Evolutionary conservation across 176 grass and related monocot genomes (phyloP).

Genomic region (Avena eriantha): DNA sequence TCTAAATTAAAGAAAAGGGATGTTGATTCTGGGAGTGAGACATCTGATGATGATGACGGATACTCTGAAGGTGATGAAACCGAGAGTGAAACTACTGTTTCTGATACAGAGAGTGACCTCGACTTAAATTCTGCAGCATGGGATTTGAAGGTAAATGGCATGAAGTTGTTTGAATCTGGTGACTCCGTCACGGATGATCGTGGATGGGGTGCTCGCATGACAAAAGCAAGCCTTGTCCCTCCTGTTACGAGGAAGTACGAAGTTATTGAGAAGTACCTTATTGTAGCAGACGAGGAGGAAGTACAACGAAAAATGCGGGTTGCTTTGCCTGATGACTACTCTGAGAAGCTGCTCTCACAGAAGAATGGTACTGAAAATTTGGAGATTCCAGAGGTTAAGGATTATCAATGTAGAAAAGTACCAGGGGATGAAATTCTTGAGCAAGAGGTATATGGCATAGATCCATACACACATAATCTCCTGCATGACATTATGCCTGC

Average conservation of each 20-base stretch:
- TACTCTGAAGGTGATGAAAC: slow-evolving; percentile 88
- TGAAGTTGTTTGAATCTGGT: slow-evolving; percentile 62
- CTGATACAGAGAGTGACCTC: slow-evolving; percentile 90
- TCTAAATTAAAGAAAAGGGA: slow-evolving; percentile 95
- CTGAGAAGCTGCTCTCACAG: slow-evolving; percentile 87
- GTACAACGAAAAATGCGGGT: slow-evolving; percentile 90
- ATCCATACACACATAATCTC: slow-evolving; percentile 99
- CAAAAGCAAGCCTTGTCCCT: slow-evolving; percentile 97
- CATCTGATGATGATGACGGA: slow-evolving; percentile 85
- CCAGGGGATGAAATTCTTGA: slow-evolving; percentile 86
- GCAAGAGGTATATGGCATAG: slow-evolving; percentile 99
- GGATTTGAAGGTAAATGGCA: slow-evolving; percentile 66
- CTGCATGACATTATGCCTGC: slow-evolving; percentile 88
- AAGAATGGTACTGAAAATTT: slow-evolving; percentile 88
- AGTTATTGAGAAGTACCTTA: slow-evolving; percentile 91
- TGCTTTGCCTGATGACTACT: slow-evolving; percentile 92
- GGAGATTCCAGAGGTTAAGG: slow-evolving; percentile 98
- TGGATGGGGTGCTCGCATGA: slow-evolving; percentile 98
- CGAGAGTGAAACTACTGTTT: slow-evolving; percentile 77
- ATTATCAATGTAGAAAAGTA: slow-evolving; percentile 90
- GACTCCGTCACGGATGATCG: slow-evolving; percentile 75
- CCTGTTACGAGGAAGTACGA: slow-evolving; percentile 99
- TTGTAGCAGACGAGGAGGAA: slow-evolving; percentile 93
- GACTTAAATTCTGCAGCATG: slow-evolving; percentile 73
- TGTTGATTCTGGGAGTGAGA: slow-evolving; percentile 88